Percentiles rank a stretch among this genome's conserved stretches.
Evolutionary conservation across 2,329 filamentous ascomycete species (phyloP).

Genomic region (Fusarium anguioides): DNA sequence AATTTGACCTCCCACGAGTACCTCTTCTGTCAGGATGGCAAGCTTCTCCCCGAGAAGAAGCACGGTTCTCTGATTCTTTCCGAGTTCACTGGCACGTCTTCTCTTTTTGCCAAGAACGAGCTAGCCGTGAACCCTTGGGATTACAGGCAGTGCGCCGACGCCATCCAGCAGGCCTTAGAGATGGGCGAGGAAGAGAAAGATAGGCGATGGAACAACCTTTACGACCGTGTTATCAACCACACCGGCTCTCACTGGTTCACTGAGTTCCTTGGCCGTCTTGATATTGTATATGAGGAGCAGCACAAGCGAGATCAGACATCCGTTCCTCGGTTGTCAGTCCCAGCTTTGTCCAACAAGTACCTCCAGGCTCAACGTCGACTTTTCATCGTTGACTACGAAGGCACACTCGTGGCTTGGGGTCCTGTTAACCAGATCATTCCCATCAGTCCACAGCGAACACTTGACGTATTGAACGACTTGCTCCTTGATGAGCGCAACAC

Average conservation of each 20-base stretch:
- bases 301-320: constrained; percentile 85
- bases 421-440: constrained; percentile 86
- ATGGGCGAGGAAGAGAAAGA: constrained; percentile 82
- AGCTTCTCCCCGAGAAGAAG: constrained; percentile 74
- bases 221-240: constrained; percentile 79
- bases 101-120: constrained; percentile 82
- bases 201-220: constrained; percentile 77
- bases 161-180: constrained; percentile 84
- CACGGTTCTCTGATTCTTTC: constrained; percentile 91
- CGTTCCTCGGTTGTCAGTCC: constrained; percentile 84
- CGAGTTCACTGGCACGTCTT: constrained; percentile 93
- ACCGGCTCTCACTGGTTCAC: constrained; percentile 89
- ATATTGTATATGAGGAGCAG: constrained; percentile 84
- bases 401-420: constrained; percentile 88
- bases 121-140: constrained; percentile 96
- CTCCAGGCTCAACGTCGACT: constrained; percentile 73
- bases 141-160: constrained; percentile 86
- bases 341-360: constrained; percentile 73
- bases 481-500: constrained; percentile 83
- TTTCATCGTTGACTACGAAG: constrained; percentile 94
- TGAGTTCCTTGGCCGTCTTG: constrained; percentile 77
- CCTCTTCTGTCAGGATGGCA: constrained; percentile 90
- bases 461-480: constrained; percentile 85
- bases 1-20: constrained; percentile 96
- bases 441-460: constrained; percentile 83